Conservation (phyloP, 1,284 basidiomycete genomes). For the Ceratobasidium sp. region DNA sequence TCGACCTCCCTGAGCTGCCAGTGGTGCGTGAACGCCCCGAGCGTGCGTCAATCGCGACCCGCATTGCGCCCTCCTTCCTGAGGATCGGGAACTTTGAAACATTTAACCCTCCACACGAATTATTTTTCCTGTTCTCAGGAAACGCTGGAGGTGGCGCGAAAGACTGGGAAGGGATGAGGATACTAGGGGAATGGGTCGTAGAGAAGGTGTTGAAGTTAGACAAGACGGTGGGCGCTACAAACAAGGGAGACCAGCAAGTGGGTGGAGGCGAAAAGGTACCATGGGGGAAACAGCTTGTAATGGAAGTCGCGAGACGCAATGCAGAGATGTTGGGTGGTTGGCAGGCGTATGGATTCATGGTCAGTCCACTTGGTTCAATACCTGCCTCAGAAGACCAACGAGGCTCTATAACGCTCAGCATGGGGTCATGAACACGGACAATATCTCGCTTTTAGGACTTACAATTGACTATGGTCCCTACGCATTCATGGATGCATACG, state of each 20-base stretch:
- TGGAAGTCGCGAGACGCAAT: constrained; percentile 83
- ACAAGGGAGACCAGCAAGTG: constrained; percentile 27
- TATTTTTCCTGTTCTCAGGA: constrained; percentile 79
- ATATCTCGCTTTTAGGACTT: constrained; percentile 86
- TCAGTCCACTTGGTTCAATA: constrained; percentile 31
- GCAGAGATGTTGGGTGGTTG: constrained; percentile 92
- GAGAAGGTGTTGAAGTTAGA: constrained; percentile 66
- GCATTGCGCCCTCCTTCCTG: constrained; percentile 90
- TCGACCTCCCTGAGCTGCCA: constrained; percentile 77
- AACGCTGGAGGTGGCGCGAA: constrained; percentile 68
- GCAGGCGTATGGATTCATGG: constrained; percentile 94
- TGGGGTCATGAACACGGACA: constrained; percentile 97
- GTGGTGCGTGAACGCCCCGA: constrained; percentile 87
- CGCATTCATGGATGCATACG: constrained; percentile 94
- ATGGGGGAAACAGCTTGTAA: constrained; percentile 77
- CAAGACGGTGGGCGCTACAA: constrained; percentile 31
- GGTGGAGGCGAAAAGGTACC: constrained; percentile 59
- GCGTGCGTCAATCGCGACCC: constrained; percentile 81
- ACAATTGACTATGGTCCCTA: constrained; percentile 97
- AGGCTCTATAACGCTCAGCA: constrained; percentile 55
- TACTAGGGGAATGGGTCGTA: constrained; percentile 79
- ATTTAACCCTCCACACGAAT: constrained; percentile 74
- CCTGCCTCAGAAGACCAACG: not conserved
- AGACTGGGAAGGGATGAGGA: constrained; percentile 77
- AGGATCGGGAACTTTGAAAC: constrained; percentile 94